Evolutionary conservation across 208 protist genomes (phyloP).

Genomic region (Leishmania mexicana): DNA sequence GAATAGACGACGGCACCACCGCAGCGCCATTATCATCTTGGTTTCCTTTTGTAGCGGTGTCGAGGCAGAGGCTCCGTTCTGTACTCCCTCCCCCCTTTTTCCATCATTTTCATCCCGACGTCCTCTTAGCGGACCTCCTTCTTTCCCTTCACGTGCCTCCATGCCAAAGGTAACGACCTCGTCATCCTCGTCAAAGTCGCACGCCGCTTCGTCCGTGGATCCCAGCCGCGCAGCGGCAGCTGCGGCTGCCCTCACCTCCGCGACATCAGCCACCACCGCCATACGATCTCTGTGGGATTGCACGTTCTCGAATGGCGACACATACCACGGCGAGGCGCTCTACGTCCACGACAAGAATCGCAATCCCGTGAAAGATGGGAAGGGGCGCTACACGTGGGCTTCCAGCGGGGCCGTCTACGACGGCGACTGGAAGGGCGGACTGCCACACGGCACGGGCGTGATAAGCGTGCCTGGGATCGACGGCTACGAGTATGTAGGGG

Average conservation of each 20-base stretch:
- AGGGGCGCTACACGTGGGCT: slow-evolving; percentile 69
- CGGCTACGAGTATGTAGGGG: slow-evolving; percentile 76
- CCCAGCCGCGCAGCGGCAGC: background rate
- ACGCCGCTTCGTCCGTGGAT: background rate
- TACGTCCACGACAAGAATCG: slow-evolving; percentile 62
- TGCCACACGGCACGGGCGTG: slow-evolving; percentile 63
- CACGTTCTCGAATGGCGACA: slow-evolving; percentile 74
- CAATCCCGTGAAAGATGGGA: slow-evolving; percentile 55
- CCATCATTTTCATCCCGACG: background rate
- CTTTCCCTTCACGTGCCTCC: no score
- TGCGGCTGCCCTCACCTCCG: background rate
- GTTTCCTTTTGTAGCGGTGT: background rate
- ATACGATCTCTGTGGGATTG: slow-evolving; percentile 56
- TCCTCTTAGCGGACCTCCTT: background rate
- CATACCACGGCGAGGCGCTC: slow-evolving; percentile 64
- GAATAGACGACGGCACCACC: background rate
- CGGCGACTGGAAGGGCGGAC: slow-evolving; percentile 55
- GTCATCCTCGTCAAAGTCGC: background rate
- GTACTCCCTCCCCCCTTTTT: background rate
- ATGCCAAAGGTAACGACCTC: slow-evolving; percentile 6
- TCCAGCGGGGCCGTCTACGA: slow-evolving; percentile 56
- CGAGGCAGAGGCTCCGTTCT: background rate
- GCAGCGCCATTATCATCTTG: background rate
- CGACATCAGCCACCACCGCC: background rate
- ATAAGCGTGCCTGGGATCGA: slow-evolving; percentile 47